A percentile compares a stretch with the other conserved stretches of the same genome.
These are phyloP conservation scores for Schizosaccharomyces pombe DNA, from an alignment of 805 yeast genomes.

Conservation along the genomic window ASM294v3 CU329670.1:284001-284500, in stretches of 20 bases:
- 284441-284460: background rate
- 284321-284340: background rate
- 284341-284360: background rate
- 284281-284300: background rate
- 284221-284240: background rate
- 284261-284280: background rate
- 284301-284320: background rate
- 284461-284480: background rate
- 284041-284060: background rate
- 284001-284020: background rate
- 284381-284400: background rate
- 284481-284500: background rate
- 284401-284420: background rate
- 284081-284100: background rate
- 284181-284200: background rate
- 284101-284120: background rate
- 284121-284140: background rate
- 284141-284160: background rate
- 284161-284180: background rate
- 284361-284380: slow-evolving; percentile 1
- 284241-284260: background rate
- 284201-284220: background rate
- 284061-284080: background rate
- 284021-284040: background rate
- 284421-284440: background rate